These are phyloP conservation scores for Stagonosporopsis chrysanthemi DNA, from an alignment of 2,329 filamentous ascomycete genomes.

Conservation along the genomic window DNA sequence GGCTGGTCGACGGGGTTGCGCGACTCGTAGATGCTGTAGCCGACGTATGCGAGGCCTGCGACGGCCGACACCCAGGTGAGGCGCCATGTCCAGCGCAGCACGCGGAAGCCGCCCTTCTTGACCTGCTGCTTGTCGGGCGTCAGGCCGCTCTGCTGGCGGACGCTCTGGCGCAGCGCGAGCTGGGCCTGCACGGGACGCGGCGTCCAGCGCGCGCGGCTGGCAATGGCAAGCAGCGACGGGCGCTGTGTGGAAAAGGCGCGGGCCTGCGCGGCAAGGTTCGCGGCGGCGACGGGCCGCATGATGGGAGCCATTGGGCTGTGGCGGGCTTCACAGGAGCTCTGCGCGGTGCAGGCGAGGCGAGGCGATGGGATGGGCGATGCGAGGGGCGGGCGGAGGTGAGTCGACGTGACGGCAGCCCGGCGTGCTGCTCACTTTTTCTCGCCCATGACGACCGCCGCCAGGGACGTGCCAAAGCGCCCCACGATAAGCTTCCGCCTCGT, in stretches of 20 bases:
- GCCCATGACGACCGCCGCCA: constrained; percentile 34
- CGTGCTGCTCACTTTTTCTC: constrained; percentile 35
- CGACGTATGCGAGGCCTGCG: constrained; percentile 73
- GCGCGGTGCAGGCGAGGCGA: constrained; percentile 12
- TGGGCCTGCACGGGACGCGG: constrained; percentile 44
- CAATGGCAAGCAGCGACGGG: constrained; percentile 44
- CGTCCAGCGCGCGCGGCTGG: constrained; percentile 46
- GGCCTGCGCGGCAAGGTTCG: constrained; percentile 41
- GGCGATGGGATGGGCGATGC: not conserved
- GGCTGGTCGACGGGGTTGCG: constrained; percentile 83
- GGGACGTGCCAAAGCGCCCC: constrained; percentile 7
- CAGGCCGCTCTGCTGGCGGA: constrained; percentile 45
- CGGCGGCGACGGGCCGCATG: constrained; percentile 48
- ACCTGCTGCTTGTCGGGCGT: constrained; percentile 46
- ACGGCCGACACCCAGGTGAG: constrained; percentile 78
- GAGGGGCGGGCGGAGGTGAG: constrained; percentile 2
- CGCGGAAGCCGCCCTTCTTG: constrained; percentile 63
- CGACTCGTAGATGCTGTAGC: constrained; percentile 82
- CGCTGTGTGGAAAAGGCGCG: constrained; percentile 46
- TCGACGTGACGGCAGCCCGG: not conserved
- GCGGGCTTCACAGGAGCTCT: constrained; percentile 9
- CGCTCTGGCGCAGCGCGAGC: constrained; percentile 47
- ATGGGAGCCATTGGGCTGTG: constrained; percentile 43
- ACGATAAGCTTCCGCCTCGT: constrained; percentile 12
- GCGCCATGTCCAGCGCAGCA: constrained; percentile 83